Conservation (phyloP, 768 basidiomycete genomes). For the Tulasnella sp. region DNA sequence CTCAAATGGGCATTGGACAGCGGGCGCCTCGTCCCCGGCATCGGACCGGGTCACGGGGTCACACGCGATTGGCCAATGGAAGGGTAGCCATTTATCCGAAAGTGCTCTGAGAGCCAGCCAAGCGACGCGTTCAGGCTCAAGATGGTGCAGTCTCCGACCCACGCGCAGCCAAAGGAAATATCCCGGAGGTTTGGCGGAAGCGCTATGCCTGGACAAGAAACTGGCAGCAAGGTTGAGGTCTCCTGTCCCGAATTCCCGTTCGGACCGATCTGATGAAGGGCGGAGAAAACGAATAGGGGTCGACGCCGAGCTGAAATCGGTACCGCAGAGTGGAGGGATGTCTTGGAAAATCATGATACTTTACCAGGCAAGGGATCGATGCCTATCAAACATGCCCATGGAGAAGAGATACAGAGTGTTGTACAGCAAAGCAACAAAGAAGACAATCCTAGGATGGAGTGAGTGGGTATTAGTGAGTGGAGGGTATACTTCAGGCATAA, state of each 20-base stretch:
- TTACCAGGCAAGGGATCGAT: neutral
- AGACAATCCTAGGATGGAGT: neutral
- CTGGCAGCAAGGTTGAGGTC: neutral
- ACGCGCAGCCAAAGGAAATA: neutral
- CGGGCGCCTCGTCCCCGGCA: neutral
- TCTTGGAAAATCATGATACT: neutral
- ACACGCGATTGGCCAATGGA: neutral
- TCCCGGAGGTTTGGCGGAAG: conserved; percentile 4
- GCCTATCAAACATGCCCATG: neutral
- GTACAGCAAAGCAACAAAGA: neutral
- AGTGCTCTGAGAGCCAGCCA: neutral
- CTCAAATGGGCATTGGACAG: neutral
- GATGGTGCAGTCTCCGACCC: conserved; percentile 1
- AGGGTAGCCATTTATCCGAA: neutral
- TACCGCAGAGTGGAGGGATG: neutral
- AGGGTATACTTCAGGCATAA: neutral
- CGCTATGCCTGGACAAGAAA: neutral
- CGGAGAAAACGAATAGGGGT: conserved; percentile 1
- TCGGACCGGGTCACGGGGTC: conserved; percentile 6
- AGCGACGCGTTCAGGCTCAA: neutral
- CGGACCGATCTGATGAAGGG: conserved; percentile 4
- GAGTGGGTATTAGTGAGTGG: conserved; percentile 3
- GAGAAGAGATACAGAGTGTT: neutral
- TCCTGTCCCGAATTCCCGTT: neutral
- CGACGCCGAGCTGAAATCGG: neutral